phyloP scores from a whole-genome alignment of 1,139 yeast species.

The Kazachstania sp. region DNA sequence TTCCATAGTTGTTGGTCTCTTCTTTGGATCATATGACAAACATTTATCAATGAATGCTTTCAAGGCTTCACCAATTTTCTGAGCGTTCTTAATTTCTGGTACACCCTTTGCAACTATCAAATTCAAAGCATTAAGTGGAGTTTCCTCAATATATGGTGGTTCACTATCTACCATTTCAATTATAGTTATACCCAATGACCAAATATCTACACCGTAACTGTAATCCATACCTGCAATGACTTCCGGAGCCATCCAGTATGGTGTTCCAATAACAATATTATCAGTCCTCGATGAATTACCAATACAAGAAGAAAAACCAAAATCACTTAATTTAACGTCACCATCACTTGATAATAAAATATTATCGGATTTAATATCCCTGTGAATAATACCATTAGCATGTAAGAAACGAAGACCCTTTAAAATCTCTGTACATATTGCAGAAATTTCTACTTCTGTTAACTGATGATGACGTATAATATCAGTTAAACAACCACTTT shows the following conservation, averaged over 20 bases:
- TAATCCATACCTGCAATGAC: slow-evolving; percentile 88
- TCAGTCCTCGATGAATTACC: slow-evolving; percentile 80
- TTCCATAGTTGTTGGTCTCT: slow-evolving; percentile 73
- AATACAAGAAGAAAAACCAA: slow-evolving; percentile 82
- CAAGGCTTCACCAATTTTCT: slow-evolving; percentile 57
- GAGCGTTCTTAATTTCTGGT: slow-evolving; percentile 85
- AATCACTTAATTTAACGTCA: slow-evolving; percentile 80
- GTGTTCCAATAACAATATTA: slow-evolving; percentile 90
- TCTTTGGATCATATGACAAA: slow-evolving; percentile 73
- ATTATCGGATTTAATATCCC: slow-evolving; percentile 94
- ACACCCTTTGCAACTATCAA: slow-evolving; percentile 93
- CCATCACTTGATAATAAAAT: slow-evolving; percentile 75
- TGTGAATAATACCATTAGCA: slow-evolving; percentile 86
- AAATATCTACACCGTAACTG: slow-evolving; percentile 93
- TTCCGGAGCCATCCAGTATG: slow-evolving; percentile 99
- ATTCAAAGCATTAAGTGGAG: slow-evolving; percentile 80
- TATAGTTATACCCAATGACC: slow-evolving; percentile 96
- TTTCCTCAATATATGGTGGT: slow-evolving; percentile 95
- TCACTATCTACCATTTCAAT: slow-evolving; percentile 99
- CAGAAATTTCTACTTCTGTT: slow-evolving; percentile 94
- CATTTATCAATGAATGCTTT: slow-evolving; percentile 68
- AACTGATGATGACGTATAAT: slow-evolving; percentile 89
- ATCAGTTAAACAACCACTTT: slow-evolving; percentile 92
- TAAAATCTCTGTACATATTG: slow-evolving; percentile 85
- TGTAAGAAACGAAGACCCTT: slow-evolving; percentile 81